phyloP scores from a whole-genome alignment of 495 filamentous ascomycete species.

The Trichoderma erinaceum region DNA sequence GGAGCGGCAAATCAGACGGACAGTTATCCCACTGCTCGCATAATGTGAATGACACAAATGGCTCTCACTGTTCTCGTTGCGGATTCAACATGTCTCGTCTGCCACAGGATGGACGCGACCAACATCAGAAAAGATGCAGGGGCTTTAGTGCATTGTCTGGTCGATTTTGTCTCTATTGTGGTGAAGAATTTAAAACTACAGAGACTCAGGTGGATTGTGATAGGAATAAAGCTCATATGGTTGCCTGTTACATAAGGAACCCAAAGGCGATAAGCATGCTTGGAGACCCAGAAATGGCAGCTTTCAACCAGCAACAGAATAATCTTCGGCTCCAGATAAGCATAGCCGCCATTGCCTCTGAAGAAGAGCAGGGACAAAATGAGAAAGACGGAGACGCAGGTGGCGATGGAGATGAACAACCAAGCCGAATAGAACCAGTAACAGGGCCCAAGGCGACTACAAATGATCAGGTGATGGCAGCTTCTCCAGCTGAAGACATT shows the following conservation, averaged over 20 bases:
- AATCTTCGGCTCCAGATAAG: background rate
- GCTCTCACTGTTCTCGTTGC: background rate
- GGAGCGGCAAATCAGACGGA: background rate
- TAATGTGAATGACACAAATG: background rate
- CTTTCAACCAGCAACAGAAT: background rate
- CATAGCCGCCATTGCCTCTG: background rate
- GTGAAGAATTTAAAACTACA: background rate
- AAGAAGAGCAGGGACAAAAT: background rate
- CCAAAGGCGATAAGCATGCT: background rate
- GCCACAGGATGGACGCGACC: background rate
- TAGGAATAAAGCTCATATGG: background rate
- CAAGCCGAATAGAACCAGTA: background rate
- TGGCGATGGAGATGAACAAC: background rate
- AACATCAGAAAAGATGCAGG: background rate
- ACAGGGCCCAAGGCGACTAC: background rate
- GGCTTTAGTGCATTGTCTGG: background rate
- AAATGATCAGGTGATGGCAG: background rate
- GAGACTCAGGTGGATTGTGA: background rate
- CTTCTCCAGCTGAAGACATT: background rate
- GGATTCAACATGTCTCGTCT: slow-evolving; percentile 7
- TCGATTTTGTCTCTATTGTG: background rate
- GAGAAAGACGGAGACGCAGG: background rate
- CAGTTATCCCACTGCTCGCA: background rate
- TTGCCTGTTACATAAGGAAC: background rate
- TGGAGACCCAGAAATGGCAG: background rate